Percentiles rank a stretch among this genome's conserved stretches.
These are phyloP conservation scores for Colletotrichum sansevieriae DNA, from an alignment of 2,329 filamentous ascomycete species.

Conservation along the genomic window DNA sequence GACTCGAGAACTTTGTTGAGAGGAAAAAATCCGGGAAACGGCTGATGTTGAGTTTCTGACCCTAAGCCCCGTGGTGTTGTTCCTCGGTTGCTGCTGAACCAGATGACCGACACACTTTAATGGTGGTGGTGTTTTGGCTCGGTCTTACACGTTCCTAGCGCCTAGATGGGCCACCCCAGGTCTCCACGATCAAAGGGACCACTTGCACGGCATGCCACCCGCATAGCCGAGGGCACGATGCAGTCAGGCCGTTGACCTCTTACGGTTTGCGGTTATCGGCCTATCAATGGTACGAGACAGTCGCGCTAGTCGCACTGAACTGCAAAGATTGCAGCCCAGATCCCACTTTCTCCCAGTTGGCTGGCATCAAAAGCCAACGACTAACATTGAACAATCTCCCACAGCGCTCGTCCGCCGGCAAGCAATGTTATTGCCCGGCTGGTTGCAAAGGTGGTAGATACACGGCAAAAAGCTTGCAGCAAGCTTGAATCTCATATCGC, in stretches of 20 bases:
- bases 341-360: slow-evolving; percentile 3
- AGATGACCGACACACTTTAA: not conserved
- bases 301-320: slow-evolving; percentile 28
- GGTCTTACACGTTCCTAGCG: slow-evolving; percentile 11
- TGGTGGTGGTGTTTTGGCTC: not conserved
- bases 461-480: not conserved
- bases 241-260: slow-evolving; percentile 4
- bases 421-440: not conserved
- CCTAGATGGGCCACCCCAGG: not conserved
- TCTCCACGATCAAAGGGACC: slow-evolving; percentile 21
- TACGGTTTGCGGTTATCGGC: slow-evolving; percentile 30
- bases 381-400: not conserved
- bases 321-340: slow-evolving; percentile 3
- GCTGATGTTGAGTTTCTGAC: not conserved
- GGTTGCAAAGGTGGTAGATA: no score
- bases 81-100: slow-evolving; percentile 3
- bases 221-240: slow-evolving; percentile 30
- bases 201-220: slow-evolving; percentile 26
- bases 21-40: not conserved
- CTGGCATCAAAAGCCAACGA: not conserved
- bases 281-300: slow-evolving; percentile 35
- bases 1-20: not conserved
- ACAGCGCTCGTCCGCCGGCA: no score
- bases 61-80: not conserved
- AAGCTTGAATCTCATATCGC: no score